A percentile compares a stretch with the other conserved stretches of the same genome.
Conservation (phyloP, 1,284 basidiomycete genomes). For the Sporisorium iseilematis-ciliati region DNA sequence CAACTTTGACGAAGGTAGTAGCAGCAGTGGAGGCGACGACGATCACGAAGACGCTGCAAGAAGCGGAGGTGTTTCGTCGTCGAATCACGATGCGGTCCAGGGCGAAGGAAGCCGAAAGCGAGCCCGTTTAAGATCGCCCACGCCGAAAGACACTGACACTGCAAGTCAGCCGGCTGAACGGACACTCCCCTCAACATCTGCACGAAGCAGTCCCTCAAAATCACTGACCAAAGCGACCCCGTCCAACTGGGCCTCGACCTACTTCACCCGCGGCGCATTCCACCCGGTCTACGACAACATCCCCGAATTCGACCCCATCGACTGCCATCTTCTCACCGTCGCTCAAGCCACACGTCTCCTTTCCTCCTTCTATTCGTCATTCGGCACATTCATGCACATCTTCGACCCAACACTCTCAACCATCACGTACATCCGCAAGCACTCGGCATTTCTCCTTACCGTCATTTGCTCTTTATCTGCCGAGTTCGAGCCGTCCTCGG, state of each 20-base stretch:
- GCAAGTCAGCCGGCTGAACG: neutral
- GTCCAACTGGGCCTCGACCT: conserved; percentile 34
- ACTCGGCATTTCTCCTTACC: conserved; percentile 44
- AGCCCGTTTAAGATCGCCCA: conserved; percentile 8
- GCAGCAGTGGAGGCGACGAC: neutral
- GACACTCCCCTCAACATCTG: neutral
- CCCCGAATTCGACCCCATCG: conserved; percentile 45
- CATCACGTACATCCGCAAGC: conserved; percentile 49
- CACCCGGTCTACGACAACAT: conserved; percentile 52
- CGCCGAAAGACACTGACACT: neutral
- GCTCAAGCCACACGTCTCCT: conserved; percentile 30
- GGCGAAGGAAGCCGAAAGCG: conserved; percentile 3
- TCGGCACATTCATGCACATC: conserved; percentile 51
- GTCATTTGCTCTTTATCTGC: conserved; percentile 45
- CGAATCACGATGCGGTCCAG: neutral
- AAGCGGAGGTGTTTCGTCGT: neutral
- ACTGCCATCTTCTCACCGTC: conserved; percentile 28
- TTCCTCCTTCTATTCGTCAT: conserved; percentile 25
- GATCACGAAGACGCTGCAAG: neutral
- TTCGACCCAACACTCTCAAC: conserved; percentile 50
- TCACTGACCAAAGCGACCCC: neutral
- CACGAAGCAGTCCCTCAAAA: neutral
- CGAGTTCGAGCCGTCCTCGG: conserved; percentile 20
- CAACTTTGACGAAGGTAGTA: neutral
- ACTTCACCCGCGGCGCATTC: conserved; percentile 53